Base-by-base conservation (phyloP, 805 yeast species). In the Ogataea sp. region DNA sequence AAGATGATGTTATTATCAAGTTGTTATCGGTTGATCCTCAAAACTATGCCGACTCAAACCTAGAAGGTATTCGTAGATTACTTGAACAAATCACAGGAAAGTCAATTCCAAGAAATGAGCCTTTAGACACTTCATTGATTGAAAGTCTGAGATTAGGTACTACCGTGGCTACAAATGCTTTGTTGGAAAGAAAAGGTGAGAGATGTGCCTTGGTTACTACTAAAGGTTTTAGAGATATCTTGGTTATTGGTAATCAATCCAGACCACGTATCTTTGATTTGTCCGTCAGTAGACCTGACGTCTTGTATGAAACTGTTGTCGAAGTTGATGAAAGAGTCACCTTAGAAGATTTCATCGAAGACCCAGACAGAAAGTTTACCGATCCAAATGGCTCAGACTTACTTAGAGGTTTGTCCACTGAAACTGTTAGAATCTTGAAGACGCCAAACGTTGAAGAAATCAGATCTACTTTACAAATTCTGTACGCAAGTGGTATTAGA, bases 161-260 rank as follows among this genome's bases (percentile, higher is more conserved):
- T 3, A 89, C 97, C 0, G 90, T 88, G 10, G 97, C 97, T 2
- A 90, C 97, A 6, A 90, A 90, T 62, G 96, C 97, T 2, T 69
- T 93, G 26, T 68, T 90, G 43, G 97, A 90, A 55, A 71, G 97
- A 45, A 88, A 88, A 54, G 97, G 97, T 38, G 94, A 88, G 41
- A 65, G 77, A 23, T 88, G 94, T 49, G 94, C 93, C 1, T 68
- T 90, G 43, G 60, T 89, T 4, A 87, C 95, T 3, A 85, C 97
- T 14, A 82, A 78, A 51, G 97, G 97, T 0, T 90, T 87, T 61
- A 76, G 75, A 48, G 97, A 90, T 53, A 77, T 84, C 29, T 65
- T 90, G 44, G 59, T 68, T 2, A 89, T 90, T 49, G 97, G 97
- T 2, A 87, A 86, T 53, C 97, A 90, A 58, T 77, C 95, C 2